Conservation (phyloP, 257 asterid genomes). For the Penstemon newberryi region DNA sequence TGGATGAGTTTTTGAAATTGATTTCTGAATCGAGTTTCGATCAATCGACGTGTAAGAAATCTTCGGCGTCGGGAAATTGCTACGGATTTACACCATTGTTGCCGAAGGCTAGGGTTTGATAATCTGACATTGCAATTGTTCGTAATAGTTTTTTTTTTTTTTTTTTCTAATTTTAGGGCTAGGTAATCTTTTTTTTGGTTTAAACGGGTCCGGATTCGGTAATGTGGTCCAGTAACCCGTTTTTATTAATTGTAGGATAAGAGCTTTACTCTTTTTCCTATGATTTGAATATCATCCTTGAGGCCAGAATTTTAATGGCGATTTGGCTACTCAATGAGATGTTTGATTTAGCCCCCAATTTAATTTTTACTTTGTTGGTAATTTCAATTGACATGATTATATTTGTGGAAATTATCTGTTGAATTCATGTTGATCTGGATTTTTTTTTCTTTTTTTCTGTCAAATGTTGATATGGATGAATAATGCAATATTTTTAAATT, state of each 20-base stretch:
- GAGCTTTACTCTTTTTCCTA: too few relatives aligned
- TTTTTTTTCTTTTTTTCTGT: not conserved
- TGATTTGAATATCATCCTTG: slow-evolving; percentile 32
- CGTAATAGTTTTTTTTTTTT: not conserved
- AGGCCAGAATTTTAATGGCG: slow-evolving; percentile 36
- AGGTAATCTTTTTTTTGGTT: too few relatives aligned
- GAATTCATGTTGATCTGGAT: slow-evolving; percentile 7
- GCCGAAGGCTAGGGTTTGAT: slow-evolving; percentile 49
- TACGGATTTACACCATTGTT: slow-evolving; percentile 45
- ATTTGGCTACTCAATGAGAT: slow-evolving; percentile 38
- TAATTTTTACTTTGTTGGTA: slow-evolving; percentile 22
- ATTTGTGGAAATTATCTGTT: too few relatives aligned
- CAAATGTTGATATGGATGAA: too few relatives aligned
- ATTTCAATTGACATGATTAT: not conserved
- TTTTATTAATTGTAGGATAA: too few relatives aligned
- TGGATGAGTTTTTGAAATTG: slow-evolving; percentile 46
- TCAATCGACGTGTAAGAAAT: slow-evolving; percentile 14
- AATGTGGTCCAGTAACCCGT: too few relatives aligned
- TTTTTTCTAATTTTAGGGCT: not conserved
- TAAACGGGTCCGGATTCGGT: too few relatives aligned
- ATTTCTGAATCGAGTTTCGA: slow-evolving; percentile 37
- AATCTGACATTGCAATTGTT: not conserved
- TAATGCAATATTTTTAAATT: not conserved
- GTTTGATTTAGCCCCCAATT: slow-evolving; percentile 17
- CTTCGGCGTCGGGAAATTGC: slow-evolving; percentile 25